Percentiles rank a stretch among this genome's conserved stretches.
Conservation (phyloP, 1,139 yeast genomes). For the Candida albicans region DNA sequence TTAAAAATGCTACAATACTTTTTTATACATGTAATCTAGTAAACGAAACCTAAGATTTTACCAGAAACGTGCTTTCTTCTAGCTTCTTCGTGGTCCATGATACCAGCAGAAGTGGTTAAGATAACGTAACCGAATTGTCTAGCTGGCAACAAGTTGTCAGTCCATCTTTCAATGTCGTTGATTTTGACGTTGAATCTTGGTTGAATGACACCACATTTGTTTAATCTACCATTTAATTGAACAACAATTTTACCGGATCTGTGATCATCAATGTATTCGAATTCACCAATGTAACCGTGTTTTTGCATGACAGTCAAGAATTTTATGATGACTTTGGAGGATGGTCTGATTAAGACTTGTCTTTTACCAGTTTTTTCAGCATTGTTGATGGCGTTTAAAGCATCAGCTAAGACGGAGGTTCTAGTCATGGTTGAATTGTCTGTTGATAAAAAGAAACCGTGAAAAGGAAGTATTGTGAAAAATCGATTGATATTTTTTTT, state of each 20-base stretch:
- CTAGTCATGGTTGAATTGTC: conserved; percentile 71
- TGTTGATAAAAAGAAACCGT: conserved; percentile 2
- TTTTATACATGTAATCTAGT: conserved; percentile 43
- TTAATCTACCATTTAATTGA: conserved; percentile 95
- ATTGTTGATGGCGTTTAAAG: conserved; percentile 96
- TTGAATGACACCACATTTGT: conserved; percentile 97
- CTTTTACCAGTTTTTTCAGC: conserved; percentile 99
- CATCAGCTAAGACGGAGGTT: conserved; percentile 98
- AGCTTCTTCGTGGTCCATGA: conserved; percentile 99
- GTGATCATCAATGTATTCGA: conserved; percentile 98
- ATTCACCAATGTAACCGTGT: conserved; percentile 99
- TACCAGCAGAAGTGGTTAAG: conserved; percentile 98
- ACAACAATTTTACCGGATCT: conserved; percentile 98
- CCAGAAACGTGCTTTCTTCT: conserved; percentile 99
- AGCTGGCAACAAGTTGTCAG: conserved; percentile 95
- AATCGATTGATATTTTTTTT: conserved; percentile 5
- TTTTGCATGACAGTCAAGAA: conserved; percentile 97
- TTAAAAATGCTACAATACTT: conserved; percentile 3
- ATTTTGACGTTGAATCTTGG: conserved; percentile 98
- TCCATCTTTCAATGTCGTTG: conserved; percentile 95
- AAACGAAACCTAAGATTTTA: conserved; percentile 94
- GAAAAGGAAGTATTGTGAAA: not conserved
- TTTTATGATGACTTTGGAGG: conserved; percentile 97
- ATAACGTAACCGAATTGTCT: conserved; percentile 98
- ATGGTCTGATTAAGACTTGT: conserved; percentile 98